These are phyloP conservation scores for Termitomyces sp. DNA, from an alignment of 768 basidiomycete genomes.

Conservation along the genomic window DNA sequence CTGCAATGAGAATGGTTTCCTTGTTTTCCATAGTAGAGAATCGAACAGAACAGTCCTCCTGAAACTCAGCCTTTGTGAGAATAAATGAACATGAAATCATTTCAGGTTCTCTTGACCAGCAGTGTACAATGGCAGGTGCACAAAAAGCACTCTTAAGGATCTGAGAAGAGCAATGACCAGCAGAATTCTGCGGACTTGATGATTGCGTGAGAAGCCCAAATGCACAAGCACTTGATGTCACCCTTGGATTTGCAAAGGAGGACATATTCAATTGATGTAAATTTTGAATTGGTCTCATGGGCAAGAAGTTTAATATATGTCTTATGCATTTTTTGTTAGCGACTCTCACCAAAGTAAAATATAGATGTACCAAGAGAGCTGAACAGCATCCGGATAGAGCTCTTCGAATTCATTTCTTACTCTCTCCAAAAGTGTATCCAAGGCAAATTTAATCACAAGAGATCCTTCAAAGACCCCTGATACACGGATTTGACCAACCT, in stretches of 20 bases:
- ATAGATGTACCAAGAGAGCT: not conserved
- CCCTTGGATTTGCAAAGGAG: no score
- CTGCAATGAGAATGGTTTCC: not conserved
- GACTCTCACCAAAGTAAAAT: not conserved
- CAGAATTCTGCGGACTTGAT: no score
- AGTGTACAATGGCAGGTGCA: not conserved
- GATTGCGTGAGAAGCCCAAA: no score
- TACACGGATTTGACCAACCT: not conserved
- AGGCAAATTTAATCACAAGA: not conserved
- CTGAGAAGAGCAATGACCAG: no score
- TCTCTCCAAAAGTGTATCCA: not conserved
- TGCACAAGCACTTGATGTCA: no score
- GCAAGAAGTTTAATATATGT: no score
- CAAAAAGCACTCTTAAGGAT: not conserved
- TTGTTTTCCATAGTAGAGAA: not conserved
- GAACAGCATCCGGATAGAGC: not conserved
- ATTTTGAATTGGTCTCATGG: not conserved
- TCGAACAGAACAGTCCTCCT: not conserved
- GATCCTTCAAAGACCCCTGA: slow-evolving; percentile 1
- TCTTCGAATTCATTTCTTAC: not conserved
- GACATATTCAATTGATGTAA: not conserved
- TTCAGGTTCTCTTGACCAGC: not conserved
- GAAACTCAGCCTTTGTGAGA: not conserved
- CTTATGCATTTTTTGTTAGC: no score
- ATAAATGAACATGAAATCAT: not conserved